phyloP scores from a whole-genome alignment of 2,329 filamentous ascomycete genomes.

The Elsinoe ampelina region DNA sequence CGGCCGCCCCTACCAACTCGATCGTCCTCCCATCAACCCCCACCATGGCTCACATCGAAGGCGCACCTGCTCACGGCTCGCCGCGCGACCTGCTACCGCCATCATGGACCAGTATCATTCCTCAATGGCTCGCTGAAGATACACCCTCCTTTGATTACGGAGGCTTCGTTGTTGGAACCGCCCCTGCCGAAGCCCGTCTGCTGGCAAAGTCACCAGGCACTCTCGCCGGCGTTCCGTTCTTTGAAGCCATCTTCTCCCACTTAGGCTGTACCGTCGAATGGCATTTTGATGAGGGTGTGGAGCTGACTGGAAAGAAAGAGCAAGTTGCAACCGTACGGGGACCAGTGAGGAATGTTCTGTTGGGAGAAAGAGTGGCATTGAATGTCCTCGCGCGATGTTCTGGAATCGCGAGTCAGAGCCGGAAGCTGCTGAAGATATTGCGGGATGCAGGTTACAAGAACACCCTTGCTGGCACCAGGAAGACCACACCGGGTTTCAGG shows the following conservation, averaged over 20 bases:
- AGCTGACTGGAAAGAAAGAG: constrained; percentile 54
- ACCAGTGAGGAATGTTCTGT: constrained; percentile 69
- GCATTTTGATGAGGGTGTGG: constrained; percentile 67
- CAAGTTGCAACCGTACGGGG: constrained; percentile 74
- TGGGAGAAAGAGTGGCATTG: constrained; percentile 88
- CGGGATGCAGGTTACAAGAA: constrained; percentile 63
- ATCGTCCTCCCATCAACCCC: neutral
- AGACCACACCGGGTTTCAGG: constrained; percentile 92
- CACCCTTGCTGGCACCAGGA: constrained; percentile 84
- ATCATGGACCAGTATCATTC: constrained; percentile 72
- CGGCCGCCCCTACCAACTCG: neutral
- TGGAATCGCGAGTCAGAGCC: constrained; percentile 56
- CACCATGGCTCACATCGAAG: constrained; percentile 35
- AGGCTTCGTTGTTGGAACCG: constrained; percentile 85
- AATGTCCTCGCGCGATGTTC: constrained; percentile 88
- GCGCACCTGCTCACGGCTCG: constrained; percentile 49
- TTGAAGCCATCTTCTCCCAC: constrained; percentile 85
- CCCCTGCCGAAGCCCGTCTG: constrained; percentile 40
- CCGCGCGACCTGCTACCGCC: constrained; percentile 69
- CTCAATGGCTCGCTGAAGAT: constrained; percentile 87
- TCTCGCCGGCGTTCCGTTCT: constrained; percentile 86
- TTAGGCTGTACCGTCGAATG: constrained; percentile 85
- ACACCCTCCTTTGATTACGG: constrained; percentile 95
- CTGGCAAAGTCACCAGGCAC: constrained; percentile 60
- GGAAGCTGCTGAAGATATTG: constrained; percentile 40